These are phyloP conservation scores for Ganoderma leucocontextum DNA, from an alignment of 1,284 basidiomycete genomes.

Conservation along the genomic window DNA sequence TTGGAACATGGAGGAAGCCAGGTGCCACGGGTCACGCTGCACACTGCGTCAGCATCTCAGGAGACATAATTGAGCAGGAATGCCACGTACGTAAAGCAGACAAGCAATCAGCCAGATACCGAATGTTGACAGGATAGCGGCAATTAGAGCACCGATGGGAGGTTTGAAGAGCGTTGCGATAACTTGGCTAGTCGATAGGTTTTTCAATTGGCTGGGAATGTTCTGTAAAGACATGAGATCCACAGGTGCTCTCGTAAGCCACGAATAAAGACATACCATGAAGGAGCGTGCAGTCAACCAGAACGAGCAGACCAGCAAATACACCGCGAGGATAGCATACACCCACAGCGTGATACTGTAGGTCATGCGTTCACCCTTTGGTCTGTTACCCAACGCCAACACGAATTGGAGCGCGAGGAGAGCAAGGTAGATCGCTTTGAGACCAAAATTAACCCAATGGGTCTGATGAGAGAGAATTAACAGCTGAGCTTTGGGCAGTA, in stretches of 20 bases:
- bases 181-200: slow-evolving; percentile 54
- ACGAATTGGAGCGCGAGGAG: slow-evolving; percentile 92
- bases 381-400: slow-evolving; percentile 94
- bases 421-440: slow-evolving; percentile 90
- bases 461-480: slow-evolving; percentile 57
- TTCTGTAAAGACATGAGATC: slow-evolving; percentile 40
- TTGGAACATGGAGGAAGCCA: slow-evolving; percentile 96
- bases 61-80: neutral
- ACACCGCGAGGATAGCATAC: slow-evolving; percentile 80
- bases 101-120: slow-evolving; percentile 87
- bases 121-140: slow-evolving; percentile 89
- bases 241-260: neutral
- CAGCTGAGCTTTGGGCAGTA: neutral
- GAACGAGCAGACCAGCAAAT: slow-evolving; percentile 87
- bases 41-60: slow-evolving; percentile 16
- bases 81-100: slow-evolving; percentile 82
- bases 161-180: slow-evolving; percentile 72
- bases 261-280: slow-evolving; percentile 53
- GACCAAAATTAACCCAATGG: slow-evolving; percentile 87
- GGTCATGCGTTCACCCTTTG: slow-evolving; percentile 90
- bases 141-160: slow-evolving; percentile 85
- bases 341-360: slow-evolving; percentile 89
- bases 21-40: slow-evolving; percentile 96
- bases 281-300: slow-evolving; percentile 85
- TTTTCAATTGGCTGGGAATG: slow-evolving; percentile 61